Evolutionary conservation across 371 early-diverging fungal species (phyloP).

Genomic region (Furculomyces boomerangus): DNA sequence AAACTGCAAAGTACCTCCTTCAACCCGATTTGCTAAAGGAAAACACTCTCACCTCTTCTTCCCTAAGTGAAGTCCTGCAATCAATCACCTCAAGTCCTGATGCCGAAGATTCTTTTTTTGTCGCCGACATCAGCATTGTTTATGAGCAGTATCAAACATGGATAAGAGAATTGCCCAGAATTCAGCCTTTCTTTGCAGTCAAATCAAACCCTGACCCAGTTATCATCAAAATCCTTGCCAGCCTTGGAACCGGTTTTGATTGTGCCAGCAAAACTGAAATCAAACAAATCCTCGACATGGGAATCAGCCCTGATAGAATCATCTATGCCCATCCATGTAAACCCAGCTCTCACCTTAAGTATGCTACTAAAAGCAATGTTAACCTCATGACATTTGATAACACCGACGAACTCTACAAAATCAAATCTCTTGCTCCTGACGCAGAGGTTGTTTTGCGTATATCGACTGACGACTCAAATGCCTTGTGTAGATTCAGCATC

Average conservation of each 20-base stretch:
- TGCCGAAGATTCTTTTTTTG: conserved; percentile 81
- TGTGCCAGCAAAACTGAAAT: conserved; percentile 83
- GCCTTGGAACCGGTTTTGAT: conserved; percentile 82
- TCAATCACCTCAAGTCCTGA: conserved; percentile 8
- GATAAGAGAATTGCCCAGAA: conserved; percentile 62
- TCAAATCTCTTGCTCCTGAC: conserved; percentile 57
- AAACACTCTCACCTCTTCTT: not conserved
- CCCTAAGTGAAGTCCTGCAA: not conserved
- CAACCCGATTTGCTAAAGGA: not conserved
- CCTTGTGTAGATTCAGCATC: conserved; percentile 78
- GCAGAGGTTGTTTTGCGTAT: conserved; percentile 84
- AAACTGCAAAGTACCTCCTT: not conserved
- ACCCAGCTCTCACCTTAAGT: conserved; percentile 81
- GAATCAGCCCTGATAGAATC: conserved; percentile 59
- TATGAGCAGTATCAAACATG: conserved; percentile 70
- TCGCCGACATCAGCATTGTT: conserved; percentile 79
- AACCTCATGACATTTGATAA: conserved; percentile 95
- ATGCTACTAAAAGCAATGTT: conserved; percentile 56
- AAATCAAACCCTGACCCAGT: conserved; percentile 89
- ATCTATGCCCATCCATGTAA: conserved; percentile 98
- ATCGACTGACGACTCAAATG: conserved; percentile 83
- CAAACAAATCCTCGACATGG: conserved; percentile 55
- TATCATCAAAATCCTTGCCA: conserved; percentile 65
- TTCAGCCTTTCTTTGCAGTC: conserved; percentile 91
- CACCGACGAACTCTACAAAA: conserved; percentile 87